A percentile compares a stretch with the other conserved stretches of the same genome.
Conservation (phyloP, 169 alveolate species). For the Plasmodium gallinaceum region DNA sequence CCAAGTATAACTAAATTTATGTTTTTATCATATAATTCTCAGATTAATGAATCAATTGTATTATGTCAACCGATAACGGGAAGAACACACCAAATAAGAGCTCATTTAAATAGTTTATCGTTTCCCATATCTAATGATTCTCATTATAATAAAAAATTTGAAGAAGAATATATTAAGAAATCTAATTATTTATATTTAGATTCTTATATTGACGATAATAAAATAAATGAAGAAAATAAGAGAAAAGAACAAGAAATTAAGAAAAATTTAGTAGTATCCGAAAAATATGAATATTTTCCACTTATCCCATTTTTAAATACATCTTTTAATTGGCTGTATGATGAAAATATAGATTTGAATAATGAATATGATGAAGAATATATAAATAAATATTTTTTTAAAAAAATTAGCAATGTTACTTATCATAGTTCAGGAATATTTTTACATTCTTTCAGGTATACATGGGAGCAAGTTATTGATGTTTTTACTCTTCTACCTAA, state of each 20-base stretch:
- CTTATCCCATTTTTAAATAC: slow-evolving; percentile 69
- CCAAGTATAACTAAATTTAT: slow-evolving; percentile 83
- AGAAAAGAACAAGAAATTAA: slow-evolving; percentile 4
- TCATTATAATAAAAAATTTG: slow-evolving; percentile 78
- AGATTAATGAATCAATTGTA: slow-evolving; percentile 89
- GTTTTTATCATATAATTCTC: slow-evolving; percentile 88
- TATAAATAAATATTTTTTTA: slow-evolving; percentile 54
- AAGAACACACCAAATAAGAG: slow-evolving; percentile 97
- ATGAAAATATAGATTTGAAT: slow-evolving; percentile 51
- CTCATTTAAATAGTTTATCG: slow-evolving; percentile 94
- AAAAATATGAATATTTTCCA: slow-evolving; percentile 64
- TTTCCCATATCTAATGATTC: slow-evolving; percentile 92
- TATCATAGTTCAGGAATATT: slow-evolving; percentile 84
- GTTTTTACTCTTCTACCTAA: slow-evolving; percentile 75
- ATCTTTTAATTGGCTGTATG: slow-evolving; percentile 75
- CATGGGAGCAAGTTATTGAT: slow-evolving; percentile 78
- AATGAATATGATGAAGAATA: slow-evolving; percentile 20
- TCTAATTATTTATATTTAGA: slow-evolving; percentile 76
- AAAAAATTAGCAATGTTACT: slow-evolving; percentile 43
- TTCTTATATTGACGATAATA: background rate
- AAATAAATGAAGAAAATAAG: background rate
- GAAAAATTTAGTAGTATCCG: background rate
- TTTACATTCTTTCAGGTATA: slow-evolving; percentile 83
- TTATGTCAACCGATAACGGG: slow-evolving; percentile 97
- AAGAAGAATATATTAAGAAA: slow-evolving; percentile 73